Percentiles rank a stretch among this genome's conserved stretches.
These are phyloP conservation scores for Scheffersomyces stipitis DNA, from an alignment of 805 yeast species.

Conservation along the genomic window DNA sequence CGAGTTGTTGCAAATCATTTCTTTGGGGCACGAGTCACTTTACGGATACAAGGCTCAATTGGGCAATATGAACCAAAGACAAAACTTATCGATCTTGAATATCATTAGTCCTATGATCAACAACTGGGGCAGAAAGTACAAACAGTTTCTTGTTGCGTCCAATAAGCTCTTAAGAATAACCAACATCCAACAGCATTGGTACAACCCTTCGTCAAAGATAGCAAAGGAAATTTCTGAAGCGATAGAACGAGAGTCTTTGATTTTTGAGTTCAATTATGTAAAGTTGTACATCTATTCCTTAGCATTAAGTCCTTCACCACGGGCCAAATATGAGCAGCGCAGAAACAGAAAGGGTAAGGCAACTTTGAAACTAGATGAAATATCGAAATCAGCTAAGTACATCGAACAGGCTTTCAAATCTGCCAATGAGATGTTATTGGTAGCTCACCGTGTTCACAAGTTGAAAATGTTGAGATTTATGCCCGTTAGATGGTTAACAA, in stretches of 20 bases:
- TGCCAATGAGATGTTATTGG: constrained; percentile 74
- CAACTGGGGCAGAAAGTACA: constrained; percentile 72
- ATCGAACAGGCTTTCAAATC: constrained; percentile 81
- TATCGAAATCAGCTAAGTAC: constrained; percentile 70
- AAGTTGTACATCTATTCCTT: constrained; percentile 81
- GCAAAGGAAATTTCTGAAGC: constrained; percentile 38
- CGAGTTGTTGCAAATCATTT: constrained; percentile 74
- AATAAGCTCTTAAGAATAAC: constrained; percentile 29
- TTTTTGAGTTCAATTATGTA: constrained; percentile 83
- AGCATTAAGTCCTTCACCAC: constrained; percentile 55
- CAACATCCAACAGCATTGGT: constrained; percentile 20
- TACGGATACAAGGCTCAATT: constrained; percentile 65
- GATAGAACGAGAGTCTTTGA: constrained; percentile 67
- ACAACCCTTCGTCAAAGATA: constrained; percentile 33
- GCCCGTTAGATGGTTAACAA: constrained; percentile 91
- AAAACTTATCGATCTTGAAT: constrained; percentile 67
- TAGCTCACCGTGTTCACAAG: constrained; percentile 68
- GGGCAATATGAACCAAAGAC: constrained; percentile 54
- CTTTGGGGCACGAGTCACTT: constrained; percentile 80
- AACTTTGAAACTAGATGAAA: constrained; percentile 60
- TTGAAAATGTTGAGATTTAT: constrained; percentile 65
- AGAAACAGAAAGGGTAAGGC: constrained; percentile 16
- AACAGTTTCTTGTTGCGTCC: constrained; percentile 47
- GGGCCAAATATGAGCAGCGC: constrained; percentile 15
- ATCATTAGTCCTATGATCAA: constrained; percentile 75